Evolutionary conservation across 2,329 filamentous ascomycete species (phyloP), one percentile per base, ranked within the genome.

Genomic region (Colletotrichum sidae): DNA sequence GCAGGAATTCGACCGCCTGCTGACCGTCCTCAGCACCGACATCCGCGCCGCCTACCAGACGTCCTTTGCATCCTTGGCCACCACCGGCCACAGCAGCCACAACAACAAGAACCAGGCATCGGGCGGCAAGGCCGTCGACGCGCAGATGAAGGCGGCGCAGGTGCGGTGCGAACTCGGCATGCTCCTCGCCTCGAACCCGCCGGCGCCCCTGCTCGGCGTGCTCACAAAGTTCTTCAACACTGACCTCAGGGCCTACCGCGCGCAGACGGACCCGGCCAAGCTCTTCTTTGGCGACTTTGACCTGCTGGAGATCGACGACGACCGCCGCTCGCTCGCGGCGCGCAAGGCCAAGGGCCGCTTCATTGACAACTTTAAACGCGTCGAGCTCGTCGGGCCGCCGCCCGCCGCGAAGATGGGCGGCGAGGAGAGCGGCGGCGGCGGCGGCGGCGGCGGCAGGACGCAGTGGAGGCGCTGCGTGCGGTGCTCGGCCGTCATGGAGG

Each of bases 241-340:
- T 35, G 85, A 88, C 50, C 77, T 93, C 35, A 81, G 81, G 0
- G 80, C 82, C 17, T 84, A 94, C 58, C 83, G 86, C 45, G 80
- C 80, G 6, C 82, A 85, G 59, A 83, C 89, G 10, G 88, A 96
- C 69, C 84, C 88, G 35, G 86, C 89, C 9, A 84, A 84, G 66
- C 82, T 97, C 53, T 92, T 92, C 78, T 91, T 93, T 76, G 86
- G 87, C 53, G 88, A 96, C 73, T 92, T 89, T 60, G 83, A 83
- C 53, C 86, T 92, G 74, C 81, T 96, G 10, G 90, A 91, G 6
- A 80, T 93, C 12, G 83, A 85, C 9, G 84, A 89, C 57, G 87
- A 89, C 65, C 77, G 77, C 12, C 79, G 80, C 15, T 86, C 84
- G 5, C 73, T 86, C 11, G 76, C 73, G 3, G 71, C 73, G 17